phyloP scores from a whole-genome alignment of 2,329 filamentous ascomycete genomes.

The Hortaea sp. region DNA sequence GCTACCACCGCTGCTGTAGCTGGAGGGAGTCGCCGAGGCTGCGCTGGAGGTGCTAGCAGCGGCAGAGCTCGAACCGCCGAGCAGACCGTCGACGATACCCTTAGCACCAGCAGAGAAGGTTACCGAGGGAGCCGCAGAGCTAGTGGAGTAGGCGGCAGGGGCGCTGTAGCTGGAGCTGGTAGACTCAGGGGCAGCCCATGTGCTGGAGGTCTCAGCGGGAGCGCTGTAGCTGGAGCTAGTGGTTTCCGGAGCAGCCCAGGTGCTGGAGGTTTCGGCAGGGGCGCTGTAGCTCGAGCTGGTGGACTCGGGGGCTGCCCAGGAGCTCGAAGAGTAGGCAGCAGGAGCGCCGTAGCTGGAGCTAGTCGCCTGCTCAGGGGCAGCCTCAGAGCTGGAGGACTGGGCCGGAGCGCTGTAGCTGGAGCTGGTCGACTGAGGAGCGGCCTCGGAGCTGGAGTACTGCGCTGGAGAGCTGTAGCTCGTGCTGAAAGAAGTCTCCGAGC shows the following conservation, averaged over 20 bases:
- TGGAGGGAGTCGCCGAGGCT: constrained; percentile 7
- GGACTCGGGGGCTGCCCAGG: too few species aligned
- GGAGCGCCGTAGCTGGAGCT: not conserved
- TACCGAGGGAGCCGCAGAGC: too few species aligned
- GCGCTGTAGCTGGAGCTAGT: constrained; percentile 1
- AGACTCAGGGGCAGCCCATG: not conserved
- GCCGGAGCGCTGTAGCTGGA: constrained; percentile 1
- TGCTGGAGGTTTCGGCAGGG: not conserved
- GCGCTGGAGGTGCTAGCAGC: constrained; percentile 5
- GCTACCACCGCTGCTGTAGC: constrained; percentile 6
- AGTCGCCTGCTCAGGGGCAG: constrained; percentile 1
- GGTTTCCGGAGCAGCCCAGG: not conserved
- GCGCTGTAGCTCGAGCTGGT: not conserved
- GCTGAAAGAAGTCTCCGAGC: not conserved
- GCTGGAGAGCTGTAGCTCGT: not conserved
- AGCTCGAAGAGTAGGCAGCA: too few species aligned
- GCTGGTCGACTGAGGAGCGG: not conserved
- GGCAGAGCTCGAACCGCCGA: constrained; percentile 3
- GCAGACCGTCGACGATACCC: not conserved
- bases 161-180: constrained; percentile 1
- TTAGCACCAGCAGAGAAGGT: not conserved
- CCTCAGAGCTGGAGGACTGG: not conserved
- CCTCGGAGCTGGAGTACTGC: not conserved
- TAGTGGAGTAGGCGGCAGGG: too few species aligned
- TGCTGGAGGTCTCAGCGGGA: not conserved